Percentiles rank a stretch among this genome's conserved stretches.
Conservation (phyloP, 495 filamentous ascomycete species). For the Trichocladium antarcticum region DNA sequence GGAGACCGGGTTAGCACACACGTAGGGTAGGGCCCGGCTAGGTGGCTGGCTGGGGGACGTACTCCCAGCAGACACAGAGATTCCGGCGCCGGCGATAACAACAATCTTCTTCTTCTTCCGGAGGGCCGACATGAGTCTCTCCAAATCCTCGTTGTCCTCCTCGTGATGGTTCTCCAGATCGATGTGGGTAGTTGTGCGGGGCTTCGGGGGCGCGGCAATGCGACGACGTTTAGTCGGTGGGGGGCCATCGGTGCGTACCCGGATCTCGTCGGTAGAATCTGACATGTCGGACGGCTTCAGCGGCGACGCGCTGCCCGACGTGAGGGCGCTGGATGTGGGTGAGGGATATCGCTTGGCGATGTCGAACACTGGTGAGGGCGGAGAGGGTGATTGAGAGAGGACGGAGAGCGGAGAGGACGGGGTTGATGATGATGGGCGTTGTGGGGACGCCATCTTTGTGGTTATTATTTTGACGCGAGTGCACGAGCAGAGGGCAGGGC, state of each 20-base stretch:
- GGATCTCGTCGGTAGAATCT: slow-evolving; percentile 32
- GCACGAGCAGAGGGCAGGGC: neutral
- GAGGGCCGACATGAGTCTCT: slow-evolving; percentile 61
- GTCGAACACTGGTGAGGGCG: slow-evolving; percentile 38
- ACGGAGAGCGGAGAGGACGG: slow-evolving; percentile 42
- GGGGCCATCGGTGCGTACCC: slow-evolving; percentile 47
- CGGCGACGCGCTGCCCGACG: slow-evolving; percentile 35
- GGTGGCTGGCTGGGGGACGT: slow-evolving; percentile 43
- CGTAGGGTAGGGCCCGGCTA: neutral
- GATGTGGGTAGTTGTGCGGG: slow-evolving; percentile 65
- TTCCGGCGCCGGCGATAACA: slow-evolving; percentile 90
- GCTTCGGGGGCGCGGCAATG: slow-evolving; percentile 50
- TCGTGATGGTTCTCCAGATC: slow-evolving; percentile 48
- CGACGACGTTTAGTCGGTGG: slow-evolving; percentile 66
- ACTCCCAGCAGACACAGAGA: slow-evolving; percentile 94
- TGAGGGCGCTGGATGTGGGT: slow-evolving; percentile 26
- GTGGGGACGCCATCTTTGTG: slow-evolving; percentile 11
- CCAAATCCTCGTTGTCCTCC: slow-evolving; percentile 43
- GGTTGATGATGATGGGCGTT: slow-evolving; percentile 21
- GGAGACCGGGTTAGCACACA: slow-evolving; percentile 19
- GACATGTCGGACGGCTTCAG: slow-evolving; percentile 24
- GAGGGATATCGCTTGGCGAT: slow-evolving; percentile 32
- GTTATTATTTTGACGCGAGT: neutral
- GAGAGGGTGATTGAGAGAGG: slow-evolving; percentile 46
- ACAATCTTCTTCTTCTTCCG: slow-evolving; percentile 90